These are phyloP conservation scores for Penicillium frequentans DNA, from an alignment of 2,329 filamentous ascomycete genomes.

Conservation along the genomic window DNA sequence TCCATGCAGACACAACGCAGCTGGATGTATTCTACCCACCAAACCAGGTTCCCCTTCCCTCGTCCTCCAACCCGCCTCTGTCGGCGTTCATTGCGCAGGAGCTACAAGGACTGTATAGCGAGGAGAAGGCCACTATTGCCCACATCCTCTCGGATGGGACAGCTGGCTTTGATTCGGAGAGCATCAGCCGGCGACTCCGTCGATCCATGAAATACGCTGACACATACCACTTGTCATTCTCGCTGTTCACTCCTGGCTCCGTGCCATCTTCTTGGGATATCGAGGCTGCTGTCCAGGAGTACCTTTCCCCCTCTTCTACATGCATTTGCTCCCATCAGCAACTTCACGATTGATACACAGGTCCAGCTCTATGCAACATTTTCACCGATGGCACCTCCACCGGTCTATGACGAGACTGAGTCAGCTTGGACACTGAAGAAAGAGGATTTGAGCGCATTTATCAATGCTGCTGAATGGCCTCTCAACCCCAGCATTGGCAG, in stretches of 20 bases:
- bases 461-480: constrained; percentile 98
- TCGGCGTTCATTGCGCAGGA: constrained; percentile 77
- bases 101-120: constrained; percentile 74
- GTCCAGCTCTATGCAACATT: constrained; percentile 85
- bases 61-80: constrained; percentile 69
- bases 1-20: constrained; percentile 68
- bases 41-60: constrained; percentile 65
- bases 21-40: constrained; percentile 77
- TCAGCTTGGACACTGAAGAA: constrained; percentile 71
- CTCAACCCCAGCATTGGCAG: constrained; percentile 89
- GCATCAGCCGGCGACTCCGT: constrained; percentile 70
- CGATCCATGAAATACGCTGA: constrained; percentile 87
- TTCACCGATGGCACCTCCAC: constrained; percentile 61
- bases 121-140: constrained; percentile 85
- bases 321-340: constrained; percentile 78
- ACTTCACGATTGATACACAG: constrained; percentile 94
- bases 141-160: constrained; percentile 65
- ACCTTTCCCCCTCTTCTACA: constrained; percentile 78
- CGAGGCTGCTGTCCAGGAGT: constrained; percentile 73
- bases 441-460: constrained; percentile 88
- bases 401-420: constrained; percentile 53
- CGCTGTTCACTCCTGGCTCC: constrained; percentile 79
- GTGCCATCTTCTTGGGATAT: constrained; percentile 89
- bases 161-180: constrained; percentile 41
- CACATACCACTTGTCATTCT: constrained; percentile 94